Base-by-base conservation (phyloP, 2,329 filamentous ascomycete species). In the Botrytis paeoniae region DNA sequence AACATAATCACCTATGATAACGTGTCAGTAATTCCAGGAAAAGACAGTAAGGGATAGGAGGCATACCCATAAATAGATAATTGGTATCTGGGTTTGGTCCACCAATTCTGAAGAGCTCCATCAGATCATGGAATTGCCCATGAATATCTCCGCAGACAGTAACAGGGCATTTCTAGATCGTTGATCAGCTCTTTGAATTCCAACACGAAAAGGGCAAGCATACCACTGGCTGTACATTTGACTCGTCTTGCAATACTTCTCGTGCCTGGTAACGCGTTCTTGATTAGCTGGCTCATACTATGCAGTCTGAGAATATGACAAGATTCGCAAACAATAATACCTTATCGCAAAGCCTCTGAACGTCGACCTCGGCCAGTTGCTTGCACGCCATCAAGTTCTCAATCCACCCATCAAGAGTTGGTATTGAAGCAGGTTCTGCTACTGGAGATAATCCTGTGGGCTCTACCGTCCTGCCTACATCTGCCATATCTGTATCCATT, bases 401-500 rank as follows among this genome's bases (percentile, higher is more conserved):
- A 82, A 99, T 98, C 96, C 96, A 99, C 81, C 95, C 94, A 83
- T 99, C 96, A 76, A 99, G 88, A 75, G 94, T 97, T 75, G 93
- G 91, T 86, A 97, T 96, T 78, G 94, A 93, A 75, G 95, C 91
- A 72, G 95, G 93, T 85, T 98, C 96, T 80, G 90, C 88, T 72
- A 90, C 86, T 69, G 94, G 89, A 74, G 92, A 89, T 79, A 97
- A 84, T 81, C 92, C 92, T 82, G 93, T 89, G 77, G 89, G 88
- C 82, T 92, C 90, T 77, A 94, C 93, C 80, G 92, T 91, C 85
- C 95, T 93, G 81, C 92, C 93, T 79, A 97, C 94, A 83, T 99
- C 96, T 86, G 98, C 95, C 96, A 99, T 99, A 85, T 97, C 97
- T 81, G 94, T 97, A 84, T 99, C 95, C 94, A 98, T 97, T 70